Evolutionary conservation across 306 rosid species (phyloP).

Genomic region (Luffa acutangula): DNA sequence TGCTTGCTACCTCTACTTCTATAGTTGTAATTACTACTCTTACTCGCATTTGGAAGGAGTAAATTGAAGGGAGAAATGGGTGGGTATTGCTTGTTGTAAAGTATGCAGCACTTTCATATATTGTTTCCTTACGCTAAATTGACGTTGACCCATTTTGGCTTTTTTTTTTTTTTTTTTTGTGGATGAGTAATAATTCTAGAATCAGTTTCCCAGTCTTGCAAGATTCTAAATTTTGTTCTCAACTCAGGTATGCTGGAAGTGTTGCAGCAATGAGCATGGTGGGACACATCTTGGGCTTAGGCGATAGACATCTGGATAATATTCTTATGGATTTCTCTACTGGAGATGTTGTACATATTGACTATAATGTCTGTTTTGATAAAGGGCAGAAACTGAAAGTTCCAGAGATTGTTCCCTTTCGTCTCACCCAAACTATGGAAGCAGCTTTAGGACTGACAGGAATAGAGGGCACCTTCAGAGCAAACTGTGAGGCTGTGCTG

Average conservation of each 20-base stretch:
- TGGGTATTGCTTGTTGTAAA: neutral
- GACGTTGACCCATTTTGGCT: neutral
- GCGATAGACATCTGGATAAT: conserved; percentile 91
- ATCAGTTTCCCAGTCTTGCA: neutral
- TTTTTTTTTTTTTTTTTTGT: neutral
- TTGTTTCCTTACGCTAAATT: neutral
- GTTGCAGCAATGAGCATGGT: conserved; percentile 97
- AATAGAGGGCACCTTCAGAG: conserved; percentile 87
- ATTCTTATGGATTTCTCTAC: conserved; percentile 82
- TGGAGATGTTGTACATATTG: conserved; percentile 87
- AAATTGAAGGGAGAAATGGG: neutral
- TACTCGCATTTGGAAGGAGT: neutral
- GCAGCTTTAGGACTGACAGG: conserved; percentile 93
- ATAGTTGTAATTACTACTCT: neutral
- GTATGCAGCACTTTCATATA: neutral
- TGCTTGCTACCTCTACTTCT: neutral
- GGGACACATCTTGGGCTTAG: conserved; percentile 90
- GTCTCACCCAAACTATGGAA: conserved; percentile 87
- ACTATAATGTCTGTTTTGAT: conserved; percentile 92
- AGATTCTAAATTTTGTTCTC: conserved; percentile 6
- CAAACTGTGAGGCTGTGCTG: conserved; percentile 78
- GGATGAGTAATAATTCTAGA: neutral
- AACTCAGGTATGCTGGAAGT: conserved; percentile 80
- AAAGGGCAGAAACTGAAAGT: conserved; percentile 83
- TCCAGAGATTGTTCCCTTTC: conserved; percentile 98